Evolutionary conservation across 1,139 yeast species (phyloP).

Genomic region (Magnusiomyces ingens): DNA sequence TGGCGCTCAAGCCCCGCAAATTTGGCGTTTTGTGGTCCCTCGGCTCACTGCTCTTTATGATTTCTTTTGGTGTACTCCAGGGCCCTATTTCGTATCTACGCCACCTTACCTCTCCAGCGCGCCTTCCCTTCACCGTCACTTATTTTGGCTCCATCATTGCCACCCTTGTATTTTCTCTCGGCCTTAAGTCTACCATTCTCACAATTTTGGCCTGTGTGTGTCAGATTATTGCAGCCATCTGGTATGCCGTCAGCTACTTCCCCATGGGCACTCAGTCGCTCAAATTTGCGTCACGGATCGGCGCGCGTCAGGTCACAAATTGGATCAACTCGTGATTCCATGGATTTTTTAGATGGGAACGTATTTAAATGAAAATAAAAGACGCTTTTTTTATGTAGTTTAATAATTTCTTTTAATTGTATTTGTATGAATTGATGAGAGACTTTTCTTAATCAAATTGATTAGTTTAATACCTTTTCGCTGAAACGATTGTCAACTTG

Average conservation of each 20-base stretch:
- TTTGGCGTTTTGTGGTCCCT: slow-evolving; percentile 82
- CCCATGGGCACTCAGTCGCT: slow-evolving; percentile 92
- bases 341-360: not conserved
- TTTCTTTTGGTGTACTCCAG: slow-evolving; percentile 85
- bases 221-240: slow-evolving; percentile 77
- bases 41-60: slow-evolving; percentile 79
- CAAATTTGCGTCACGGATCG: slow-evolving; percentile 71
- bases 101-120: slow-evolving; percentile 67
- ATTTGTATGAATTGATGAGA: not conserved
- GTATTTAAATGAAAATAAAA: not conserved
- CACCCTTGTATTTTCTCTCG: slow-evolving; percentile 54
- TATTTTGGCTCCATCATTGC: slow-evolving; percentile 69
- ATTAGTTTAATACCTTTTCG: not conserved
- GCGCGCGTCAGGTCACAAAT: slow-evolving; percentile 59
- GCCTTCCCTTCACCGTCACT: slow-evolving; percentile 72
- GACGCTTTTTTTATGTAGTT: not conserved
- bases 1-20: slow-evolving; percentile 85
- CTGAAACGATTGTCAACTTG: not conserved
- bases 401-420: not conserved
- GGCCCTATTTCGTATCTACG: slow-evolving; percentile 76
- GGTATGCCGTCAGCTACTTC: slow-evolving; percentile 86
- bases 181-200: slow-evolving; percentile 57
- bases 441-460: too few relatives aligned
- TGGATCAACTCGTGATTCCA: slow-evolving; percentile 33
- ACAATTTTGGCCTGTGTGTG: slow-evolving; percentile 70